A percentile compares a stretch with the other conserved stretches of the same genome.
phyloP scores from a whole-genome alignment of 805 yeast species.

The Starmerella stellata region DNA sequence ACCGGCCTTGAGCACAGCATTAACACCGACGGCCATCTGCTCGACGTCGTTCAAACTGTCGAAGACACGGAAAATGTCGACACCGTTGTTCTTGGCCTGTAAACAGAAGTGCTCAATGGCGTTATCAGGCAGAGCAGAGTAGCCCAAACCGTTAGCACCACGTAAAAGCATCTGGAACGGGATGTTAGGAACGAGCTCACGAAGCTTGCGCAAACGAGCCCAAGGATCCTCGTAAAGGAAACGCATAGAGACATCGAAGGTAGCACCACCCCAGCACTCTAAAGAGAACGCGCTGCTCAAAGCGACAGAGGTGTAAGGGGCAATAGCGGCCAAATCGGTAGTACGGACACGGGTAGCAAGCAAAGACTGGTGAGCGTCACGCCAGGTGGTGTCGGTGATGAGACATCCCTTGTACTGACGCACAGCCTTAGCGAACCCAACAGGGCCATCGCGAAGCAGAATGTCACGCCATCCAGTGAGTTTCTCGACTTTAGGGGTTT shows the following conservation, averaged over 20 bases:
- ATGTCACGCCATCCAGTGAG: slow-evolving; percentile 87
- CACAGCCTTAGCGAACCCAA: slow-evolving; percentile 72
- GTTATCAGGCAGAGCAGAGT: slow-evolving; percentile 92
- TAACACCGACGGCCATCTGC: slow-evolving; percentile 92
- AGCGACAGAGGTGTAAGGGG: slow-evolving; percentile 85
- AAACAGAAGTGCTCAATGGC: slow-evolving; percentile 93
- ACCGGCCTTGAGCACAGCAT: slow-evolving; percentile 94
- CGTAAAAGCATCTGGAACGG: slow-evolving; percentile 98
- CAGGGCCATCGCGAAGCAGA: slow-evolving; percentile 71
- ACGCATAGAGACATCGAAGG: slow-evolving; percentile 97
- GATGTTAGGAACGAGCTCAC: slow-evolving; percentile 86
- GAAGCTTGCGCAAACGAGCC: slow-evolving; percentile 78
- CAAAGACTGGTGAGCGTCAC: slow-evolving; percentile 97
- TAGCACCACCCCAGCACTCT: slow-evolving; percentile 99
- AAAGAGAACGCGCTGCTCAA: slow-evolving; percentile 78
- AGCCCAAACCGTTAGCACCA: slow-evolving; percentile 99
- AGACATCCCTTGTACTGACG: slow-evolving; percentile 70
- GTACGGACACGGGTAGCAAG: slow-evolving; percentile 96
- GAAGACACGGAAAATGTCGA: slow-evolving; percentile 92
- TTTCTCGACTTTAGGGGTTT: slow-evolving; percentile 28
- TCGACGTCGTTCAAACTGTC: slow-evolving; percentile 95
- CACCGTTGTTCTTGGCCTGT: slow-evolving; percentile 91
- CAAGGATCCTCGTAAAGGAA: slow-evolving; percentile 98
- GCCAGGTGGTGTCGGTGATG: slow-evolving; percentile 98
- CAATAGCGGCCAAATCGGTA: slow-evolving; percentile 74